A percentile compares a stretch with the other conserved stretches of the same genome.
Evolutionary conservation across 2,329 filamentous ascomycete genomes (phyloP).

Genomic region (Phoma sp.): DNA sequence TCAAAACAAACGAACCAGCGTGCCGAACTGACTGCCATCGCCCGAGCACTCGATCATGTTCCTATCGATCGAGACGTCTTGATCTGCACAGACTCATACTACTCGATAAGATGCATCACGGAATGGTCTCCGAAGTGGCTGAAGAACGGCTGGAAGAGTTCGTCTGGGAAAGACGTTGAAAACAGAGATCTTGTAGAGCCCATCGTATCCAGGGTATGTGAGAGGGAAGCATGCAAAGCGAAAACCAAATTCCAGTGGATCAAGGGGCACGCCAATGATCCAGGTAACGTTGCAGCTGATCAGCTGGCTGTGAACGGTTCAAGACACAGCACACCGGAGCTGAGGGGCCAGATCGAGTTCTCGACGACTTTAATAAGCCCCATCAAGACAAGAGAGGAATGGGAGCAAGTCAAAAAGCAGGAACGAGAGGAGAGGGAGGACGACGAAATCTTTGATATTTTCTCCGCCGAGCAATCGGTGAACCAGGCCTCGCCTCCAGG

Average conservation of each 20-base stretch:
- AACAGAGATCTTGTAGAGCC: constrained; percentile 84
- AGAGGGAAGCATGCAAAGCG: constrained; percentile 61
- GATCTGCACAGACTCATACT: constrained; percentile 89
- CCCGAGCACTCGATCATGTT: constrained; percentile 79
- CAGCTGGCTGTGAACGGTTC: constrained; percentile 28
- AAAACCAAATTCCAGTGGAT: constrained; percentile 83
- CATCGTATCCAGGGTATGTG: constrained; percentile 73
- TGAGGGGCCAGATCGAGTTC: constrained; percentile 17
- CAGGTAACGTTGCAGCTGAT: constrained; percentile 84
- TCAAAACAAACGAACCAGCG: constrained; percentile 89
- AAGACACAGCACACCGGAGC: constrained; percentile 22
- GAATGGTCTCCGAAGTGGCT: constrained; percentile 83
- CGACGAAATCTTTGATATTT: constrained; percentile 5
- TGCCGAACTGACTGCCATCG: constrained; percentile 89
- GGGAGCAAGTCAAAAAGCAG: constrained; percentile 11
- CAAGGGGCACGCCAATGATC: constrained; percentile 78
- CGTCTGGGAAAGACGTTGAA: constrained; percentile 73
- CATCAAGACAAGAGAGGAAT: constrained; percentile 12
- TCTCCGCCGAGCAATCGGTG: constrained; percentile 8
- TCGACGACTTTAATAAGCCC: constrained; percentile 19
- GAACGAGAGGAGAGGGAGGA: constrained; percentile 11
- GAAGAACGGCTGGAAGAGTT: constrained; percentile 78
- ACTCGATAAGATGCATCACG: constrained; percentile 87
- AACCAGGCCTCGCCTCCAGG: constrained; percentile 1
- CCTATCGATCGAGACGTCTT: constrained; percentile 71